These are phyloP conservation scores for Ophiosphaerella herpotricha DNA, from an alignment of 2,329 filamentous ascomycete genomes.

Conservation along the genomic window DNA sequence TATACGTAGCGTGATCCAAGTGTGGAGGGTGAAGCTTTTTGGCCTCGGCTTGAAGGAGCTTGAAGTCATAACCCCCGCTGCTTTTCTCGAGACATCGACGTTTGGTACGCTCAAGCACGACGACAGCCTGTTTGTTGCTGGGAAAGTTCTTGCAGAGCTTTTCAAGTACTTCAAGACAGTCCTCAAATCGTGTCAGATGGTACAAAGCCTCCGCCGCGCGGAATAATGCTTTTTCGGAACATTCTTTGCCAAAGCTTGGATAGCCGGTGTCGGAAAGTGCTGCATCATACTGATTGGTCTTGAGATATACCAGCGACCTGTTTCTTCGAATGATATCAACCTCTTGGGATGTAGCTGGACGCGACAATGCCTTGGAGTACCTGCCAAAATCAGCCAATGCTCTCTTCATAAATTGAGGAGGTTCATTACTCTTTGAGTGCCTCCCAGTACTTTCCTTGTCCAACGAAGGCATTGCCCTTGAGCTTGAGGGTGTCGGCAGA, in stretches of 20 bases:
- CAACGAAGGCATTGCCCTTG: constrained; percentile 14
- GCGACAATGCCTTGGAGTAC: constrained; percentile 26
- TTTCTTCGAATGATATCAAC: constrained; percentile 40
- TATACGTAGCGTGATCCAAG: constrained; percentile 56
- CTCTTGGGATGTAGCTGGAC: constrained; percentile 35
- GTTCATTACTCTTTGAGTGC: constrained; percentile 17
- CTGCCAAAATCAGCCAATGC: constrained; percentile 46
- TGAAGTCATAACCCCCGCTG: constrained; percentile 45
- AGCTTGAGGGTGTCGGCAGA: constrained; percentile 13
- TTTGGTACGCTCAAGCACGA: constrained; percentile 15
- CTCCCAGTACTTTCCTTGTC: constrained; percentile 14
- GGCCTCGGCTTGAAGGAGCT: constrained; percentile 46
- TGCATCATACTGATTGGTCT: constrained; percentile 40
- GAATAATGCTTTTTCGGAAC: constrained; percentile 50
- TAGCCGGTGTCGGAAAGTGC: constrained; percentile 39
- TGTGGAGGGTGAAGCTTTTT: constrained; percentile 44
- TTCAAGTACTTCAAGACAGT: constrained; percentile 43
- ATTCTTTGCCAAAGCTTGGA: constrained; percentile 5
- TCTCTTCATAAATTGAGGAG: not conserved
- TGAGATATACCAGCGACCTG: constrained; percentile 43
- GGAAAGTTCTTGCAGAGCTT: constrained; percentile 35
- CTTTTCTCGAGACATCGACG: constrained; percentile 41
- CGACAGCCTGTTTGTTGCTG: constrained; percentile 33
- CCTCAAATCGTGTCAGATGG: constrained; percentile 42
- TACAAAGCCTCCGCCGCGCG: constrained; percentile 54